Percentiles rank a stretch among this genome's conserved stretches.
Conservation (phyloP, 1,284 basidiomycete species). For the Tilletiaria anomala region DNA sequence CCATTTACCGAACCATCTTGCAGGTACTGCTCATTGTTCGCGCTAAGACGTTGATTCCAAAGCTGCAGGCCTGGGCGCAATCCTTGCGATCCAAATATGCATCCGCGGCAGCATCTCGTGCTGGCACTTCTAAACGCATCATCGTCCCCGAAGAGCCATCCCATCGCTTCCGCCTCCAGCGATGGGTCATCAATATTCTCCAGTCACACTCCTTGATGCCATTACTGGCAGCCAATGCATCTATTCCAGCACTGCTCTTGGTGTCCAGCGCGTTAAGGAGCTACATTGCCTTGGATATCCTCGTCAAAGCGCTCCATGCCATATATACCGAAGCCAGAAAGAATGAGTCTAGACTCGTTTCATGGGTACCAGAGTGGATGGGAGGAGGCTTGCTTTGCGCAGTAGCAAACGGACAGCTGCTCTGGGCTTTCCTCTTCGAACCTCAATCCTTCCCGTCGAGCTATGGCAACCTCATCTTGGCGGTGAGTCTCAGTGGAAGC, state of each 20-base stretch:
- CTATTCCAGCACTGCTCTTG: conserved; percentile 8
- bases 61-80: conserved; percentile 3
- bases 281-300: conserved; percentile 12
- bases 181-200: conserved; percentile 8
- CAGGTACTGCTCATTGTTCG: conserved; percentile 10
- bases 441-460: conserved; percentile 16
- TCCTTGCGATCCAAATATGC: background rate
- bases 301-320: conserved; percentile 14
- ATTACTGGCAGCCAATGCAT: conserved; percentile 8
- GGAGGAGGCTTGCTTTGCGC: conserved; percentile 23
- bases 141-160: conserved; percentile 3
- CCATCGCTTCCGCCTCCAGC: conserved; percentile 9
- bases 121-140: background rate
- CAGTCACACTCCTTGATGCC: conserved; percentile 12
- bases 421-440: conserved; percentile 28
- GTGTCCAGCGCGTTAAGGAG: conserved; percentile 11
- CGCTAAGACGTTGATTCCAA: background rate
- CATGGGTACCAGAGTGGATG: conserved; percentile 24
- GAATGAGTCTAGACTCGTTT: conserved; percentile 5
- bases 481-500: background rate
- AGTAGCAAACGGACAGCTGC: conserved; percentile 24
- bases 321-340: conserved; percentile 10
- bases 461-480: conserved; percentile 6
- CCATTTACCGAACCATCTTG: conserved; percentile 15
- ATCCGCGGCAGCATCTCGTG: background rate